phyloP scores from a whole-genome alignment of 441 rosid genomes.

The Raphanus hybrid region DNA sequence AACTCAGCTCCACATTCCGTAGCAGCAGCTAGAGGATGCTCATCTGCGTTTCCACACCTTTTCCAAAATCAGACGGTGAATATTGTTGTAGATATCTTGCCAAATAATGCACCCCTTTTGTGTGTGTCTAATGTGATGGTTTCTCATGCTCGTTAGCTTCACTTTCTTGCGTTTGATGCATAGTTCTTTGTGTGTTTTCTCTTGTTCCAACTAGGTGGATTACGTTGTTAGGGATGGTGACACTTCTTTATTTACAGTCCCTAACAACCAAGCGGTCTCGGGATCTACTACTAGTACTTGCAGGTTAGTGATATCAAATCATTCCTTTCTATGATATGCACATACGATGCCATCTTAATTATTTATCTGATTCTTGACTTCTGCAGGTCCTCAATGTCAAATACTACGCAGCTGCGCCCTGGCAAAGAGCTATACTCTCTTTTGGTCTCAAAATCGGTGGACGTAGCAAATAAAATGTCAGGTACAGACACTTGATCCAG shows the following conservation, averaged over 20 bases:
- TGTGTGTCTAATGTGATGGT: background rate
- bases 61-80: conserved; percentile 56
- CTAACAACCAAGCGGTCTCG: conserved; percentile 43
- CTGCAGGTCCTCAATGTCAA: conserved; percentile 70
- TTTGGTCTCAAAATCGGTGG: conserved; percentile 52
- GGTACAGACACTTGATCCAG: conserved; percentile 40
- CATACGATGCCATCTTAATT: too few relatives aligned
- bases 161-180: background rate
- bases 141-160: background rate
- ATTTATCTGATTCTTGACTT: conserved; percentile 35
- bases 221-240: conserved; percentile 5
- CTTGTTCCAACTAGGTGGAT: conserved; percentile 26
- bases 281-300: conserved; percentile 54
- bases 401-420: conserved; percentile 54
- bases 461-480: conserved; percentile 49
- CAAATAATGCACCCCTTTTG: background rate
- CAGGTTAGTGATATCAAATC: conserved; percentile 49
- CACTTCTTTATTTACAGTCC: conserved; percentile 31
- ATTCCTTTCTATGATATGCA: background rate
- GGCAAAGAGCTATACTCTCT: conserved; percentile 64
- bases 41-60: conserved; percentile 21
- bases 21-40: too few relatives aligned
- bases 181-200: conserved; percentile 1
- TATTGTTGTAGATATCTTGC: background rate
- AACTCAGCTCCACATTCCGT: too few relatives aligned